Conservation (phyloP, 2,329 filamentous ascomycete species). For the Trichoderma lentiforme region DNA sequence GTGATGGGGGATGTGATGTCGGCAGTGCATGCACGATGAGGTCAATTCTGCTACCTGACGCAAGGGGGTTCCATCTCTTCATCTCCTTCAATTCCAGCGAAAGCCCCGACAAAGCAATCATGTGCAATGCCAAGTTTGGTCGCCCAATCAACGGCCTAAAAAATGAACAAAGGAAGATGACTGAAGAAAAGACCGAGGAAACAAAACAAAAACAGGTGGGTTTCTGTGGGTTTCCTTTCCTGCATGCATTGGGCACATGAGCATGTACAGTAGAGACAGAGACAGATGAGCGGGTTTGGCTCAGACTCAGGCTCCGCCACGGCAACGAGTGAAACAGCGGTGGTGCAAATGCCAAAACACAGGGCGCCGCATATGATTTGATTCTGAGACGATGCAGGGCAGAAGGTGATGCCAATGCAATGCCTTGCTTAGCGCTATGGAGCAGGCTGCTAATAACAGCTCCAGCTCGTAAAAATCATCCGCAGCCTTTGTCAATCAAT, state of each 20-base stretch:
- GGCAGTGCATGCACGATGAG: conserved; percentile 14
- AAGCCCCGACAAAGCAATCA: neutral
- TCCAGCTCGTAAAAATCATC: neutral
- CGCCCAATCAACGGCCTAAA: neutral
- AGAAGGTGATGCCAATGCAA: neutral
- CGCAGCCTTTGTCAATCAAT: neutral
- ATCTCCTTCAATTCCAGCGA: conserved; percentile 5
- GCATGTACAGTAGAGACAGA: neutral
- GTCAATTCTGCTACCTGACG: neutral
- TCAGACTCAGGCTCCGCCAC: conserved; percentile 12
- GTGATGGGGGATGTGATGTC: neutral
- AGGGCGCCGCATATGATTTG: conserved; percentile 1
- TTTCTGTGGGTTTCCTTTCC: neutral
- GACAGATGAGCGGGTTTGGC: neutral
- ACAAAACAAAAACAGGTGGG: no score
- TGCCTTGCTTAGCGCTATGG: neutral
- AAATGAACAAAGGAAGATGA: neutral
- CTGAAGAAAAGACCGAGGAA: neutral
- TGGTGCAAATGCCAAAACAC: conserved; percentile 16
- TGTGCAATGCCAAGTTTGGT: neutral
- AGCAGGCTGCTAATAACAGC: neutral
- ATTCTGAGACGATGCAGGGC: conserved; percentile 4
- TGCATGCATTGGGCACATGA: neutral
- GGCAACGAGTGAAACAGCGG: conserved; percentile 17
- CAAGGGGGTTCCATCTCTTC: neutral